Evolutionary conservation across 2,329 filamentous ascomycete species (phyloP).

Genomic region (Aschersonia sp.): DNA sequence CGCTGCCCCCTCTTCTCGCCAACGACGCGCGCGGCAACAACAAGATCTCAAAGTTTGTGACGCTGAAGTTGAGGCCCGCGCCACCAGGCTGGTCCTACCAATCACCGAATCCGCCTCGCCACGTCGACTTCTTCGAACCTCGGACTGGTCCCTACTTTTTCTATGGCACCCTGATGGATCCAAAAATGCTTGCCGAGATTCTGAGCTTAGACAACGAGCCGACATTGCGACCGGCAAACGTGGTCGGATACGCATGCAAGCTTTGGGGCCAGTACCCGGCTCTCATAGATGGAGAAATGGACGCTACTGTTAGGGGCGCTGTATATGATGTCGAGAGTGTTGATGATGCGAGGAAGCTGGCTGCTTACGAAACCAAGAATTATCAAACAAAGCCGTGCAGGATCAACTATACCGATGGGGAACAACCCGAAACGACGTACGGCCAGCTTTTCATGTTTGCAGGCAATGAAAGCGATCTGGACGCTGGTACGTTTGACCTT

Average conservation of each 20-base stretch:
- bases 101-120: conserved; percentile 1
- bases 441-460: conserved; percentile 2
- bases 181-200: conserved; percentile 2
- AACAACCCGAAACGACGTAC: background rate
- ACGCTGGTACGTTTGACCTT: conserved; percentile 1
- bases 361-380: conserved; percentile 2
- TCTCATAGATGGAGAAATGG: conserved; percentile 1
- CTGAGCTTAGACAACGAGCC: conserved; percentile 1
- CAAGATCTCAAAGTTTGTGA: conserved; percentile 1
- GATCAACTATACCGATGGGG: conserved; percentile 1
- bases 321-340: conserved; percentile 2
- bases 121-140: background rate
- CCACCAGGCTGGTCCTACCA: conserved; percentile 2
- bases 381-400: conserved; percentile 2
- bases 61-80: conserved; percentile 1
- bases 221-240: conserved; percentile 1
- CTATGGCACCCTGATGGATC: conserved; percentile 2
- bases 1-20: conserved; percentile 1
- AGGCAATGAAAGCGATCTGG: conserved; percentile 1
- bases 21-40: background rate
- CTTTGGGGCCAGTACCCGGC: conserved; percentile 3
- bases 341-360: conserved; percentile 2
- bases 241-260: conserved; percentile 1
- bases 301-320: conserved; percentile 1
- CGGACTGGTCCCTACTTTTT: conserved; percentile 1